Percentiles rank a stretch among this genome's conserved stretches.
Conservation (phyloP, 148 eudicot species). For the Cornus controversa region DNA sequence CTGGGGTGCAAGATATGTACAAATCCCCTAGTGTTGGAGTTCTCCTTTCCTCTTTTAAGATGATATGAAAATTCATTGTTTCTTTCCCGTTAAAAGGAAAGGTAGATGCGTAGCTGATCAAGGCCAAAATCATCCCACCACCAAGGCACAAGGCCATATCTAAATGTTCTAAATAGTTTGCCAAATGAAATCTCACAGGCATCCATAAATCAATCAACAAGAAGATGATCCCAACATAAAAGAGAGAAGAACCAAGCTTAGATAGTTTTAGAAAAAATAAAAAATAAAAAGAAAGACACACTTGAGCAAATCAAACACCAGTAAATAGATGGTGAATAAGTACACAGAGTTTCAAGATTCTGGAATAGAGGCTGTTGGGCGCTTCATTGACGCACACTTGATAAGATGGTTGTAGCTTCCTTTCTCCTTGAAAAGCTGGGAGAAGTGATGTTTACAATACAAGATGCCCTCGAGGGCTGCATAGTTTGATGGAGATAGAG, state of each 20-base stretch:
- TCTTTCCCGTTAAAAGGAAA: too few relatives aligned
- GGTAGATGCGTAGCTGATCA: too few relatives aligned
- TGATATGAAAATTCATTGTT: too few relatives aligned
- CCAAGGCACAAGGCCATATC: too few relatives aligned
- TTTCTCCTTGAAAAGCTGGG: constrained; percentile 94
- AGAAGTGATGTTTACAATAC: constrained; percentile 91
- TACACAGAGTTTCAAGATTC: constrained; percentile 31
- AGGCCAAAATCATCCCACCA: too few relatives aligned
- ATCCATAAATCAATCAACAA: background rate
- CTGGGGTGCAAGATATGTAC: too few relatives aligned
- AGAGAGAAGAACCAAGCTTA: background rate
- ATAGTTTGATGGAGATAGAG: constrained; percentile 80
- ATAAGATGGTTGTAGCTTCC: constrained; percentile 87
- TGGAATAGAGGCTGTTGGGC: constrained; percentile 44
- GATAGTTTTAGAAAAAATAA: background rate
- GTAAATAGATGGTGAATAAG: background rate
- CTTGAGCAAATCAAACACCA: background rate
- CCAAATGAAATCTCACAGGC: background rate
- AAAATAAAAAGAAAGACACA: background rate
- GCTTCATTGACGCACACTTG: constrained; percentile 68
- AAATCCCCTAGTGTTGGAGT: too few relatives aligned
- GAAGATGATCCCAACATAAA: background rate
- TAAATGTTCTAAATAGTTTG: too few relatives aligned
- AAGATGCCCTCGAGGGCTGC: constrained; percentile 84
- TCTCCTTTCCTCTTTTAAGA: too few relatives aligned